phyloP scores from a whole-genome alignment of 306 rosid genomes.

The Styphnolobium japonicum region DNA sequence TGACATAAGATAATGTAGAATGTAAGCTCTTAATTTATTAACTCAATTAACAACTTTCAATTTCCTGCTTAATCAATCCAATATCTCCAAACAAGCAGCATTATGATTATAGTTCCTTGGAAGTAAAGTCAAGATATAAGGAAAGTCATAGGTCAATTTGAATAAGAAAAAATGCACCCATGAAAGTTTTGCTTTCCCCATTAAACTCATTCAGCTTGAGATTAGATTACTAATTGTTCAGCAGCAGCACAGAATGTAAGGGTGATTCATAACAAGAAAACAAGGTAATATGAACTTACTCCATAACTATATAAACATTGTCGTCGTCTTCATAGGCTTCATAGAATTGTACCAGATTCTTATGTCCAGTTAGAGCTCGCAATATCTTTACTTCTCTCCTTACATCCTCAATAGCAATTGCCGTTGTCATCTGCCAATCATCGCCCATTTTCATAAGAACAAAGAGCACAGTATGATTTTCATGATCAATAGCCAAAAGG shows the following conservation, averaged over 20 bases:
- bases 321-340: conserved; percentile 83
- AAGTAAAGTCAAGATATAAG: background rate
- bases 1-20: conserved; percentile 20
- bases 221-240: background rate
- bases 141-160: background rate
- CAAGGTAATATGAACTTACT: conserved; percentile 54
- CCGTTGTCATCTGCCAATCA: conserved; percentile 79
- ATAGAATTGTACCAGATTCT: conserved; percentile 77
- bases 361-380: conserved; percentile 72
- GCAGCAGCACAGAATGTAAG: background rate
- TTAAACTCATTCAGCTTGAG: background rate
- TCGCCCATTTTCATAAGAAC: conserved; percentile 29
- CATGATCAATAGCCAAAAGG: conserved; percentile 6
- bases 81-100: conserved; percentile 15
- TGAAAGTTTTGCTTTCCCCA: background rate
- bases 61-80: background rate
- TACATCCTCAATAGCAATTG: conserved; percentile 81
- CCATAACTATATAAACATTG: conserved; percentile 80
- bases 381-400: conserved; percentile 89
- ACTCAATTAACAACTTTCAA: background rate
- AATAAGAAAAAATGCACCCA: background rate
- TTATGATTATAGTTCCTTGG: background rate
- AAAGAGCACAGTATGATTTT: conserved; percentile 6
- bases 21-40: conserved; percentile 11
- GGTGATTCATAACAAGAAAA: background rate